Evolutionary conservation across 2,329 filamentous ascomycete genomes (phyloP).

Genomic region (Ophiobolus disseminans): DNA sequence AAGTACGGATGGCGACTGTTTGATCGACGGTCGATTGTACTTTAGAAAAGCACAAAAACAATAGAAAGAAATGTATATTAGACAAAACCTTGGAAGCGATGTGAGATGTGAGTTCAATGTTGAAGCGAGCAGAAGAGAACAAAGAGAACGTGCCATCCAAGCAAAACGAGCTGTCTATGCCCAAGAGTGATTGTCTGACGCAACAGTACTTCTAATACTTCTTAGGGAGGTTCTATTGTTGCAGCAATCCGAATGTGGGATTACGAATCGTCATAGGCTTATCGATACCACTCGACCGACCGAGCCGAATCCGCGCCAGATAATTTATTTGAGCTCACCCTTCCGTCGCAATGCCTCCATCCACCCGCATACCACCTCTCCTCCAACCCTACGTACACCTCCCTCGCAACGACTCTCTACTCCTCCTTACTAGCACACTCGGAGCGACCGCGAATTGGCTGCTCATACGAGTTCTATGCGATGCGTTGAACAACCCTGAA

Average conservation of each 20-base stretch:
- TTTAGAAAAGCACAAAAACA: conserved; percentile 18
- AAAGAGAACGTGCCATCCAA: too few relatives aligned
- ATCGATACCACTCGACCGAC: conserved; percentile 3
- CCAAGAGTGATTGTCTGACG: too few relatives aligned
- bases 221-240: too few relatives aligned
- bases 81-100: neutral
- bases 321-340: conserved; percentile 11
- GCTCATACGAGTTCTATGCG: conserved; percentile 59
- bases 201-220: too few relatives aligned
- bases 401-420: conserved; percentile 65
- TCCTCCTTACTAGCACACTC: conserved; percentile 71
- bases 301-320: conserved; percentile 5
- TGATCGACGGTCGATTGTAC: neutral
- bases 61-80: conserved; percentile 13
- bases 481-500: conserved; percentile 48
- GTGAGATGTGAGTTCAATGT: too few relatives aligned
- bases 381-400: conserved; percentile 69
- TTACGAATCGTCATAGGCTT: neutral
- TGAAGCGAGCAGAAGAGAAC: too few relatives aligned
- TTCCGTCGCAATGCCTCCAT: conserved; percentile 40
- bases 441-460: conserved; percentile 64
- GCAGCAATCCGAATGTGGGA: too few relatives aligned
- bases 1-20: neutral
- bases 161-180: too few relatives aligned
- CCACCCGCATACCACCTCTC: conserved; percentile 66